Evolutionary conservation across 176 grass and related monocot genomes (phyloP), one percentile per base, ranked within the genome.

Genomic region (Juncus effusus): DNA sequence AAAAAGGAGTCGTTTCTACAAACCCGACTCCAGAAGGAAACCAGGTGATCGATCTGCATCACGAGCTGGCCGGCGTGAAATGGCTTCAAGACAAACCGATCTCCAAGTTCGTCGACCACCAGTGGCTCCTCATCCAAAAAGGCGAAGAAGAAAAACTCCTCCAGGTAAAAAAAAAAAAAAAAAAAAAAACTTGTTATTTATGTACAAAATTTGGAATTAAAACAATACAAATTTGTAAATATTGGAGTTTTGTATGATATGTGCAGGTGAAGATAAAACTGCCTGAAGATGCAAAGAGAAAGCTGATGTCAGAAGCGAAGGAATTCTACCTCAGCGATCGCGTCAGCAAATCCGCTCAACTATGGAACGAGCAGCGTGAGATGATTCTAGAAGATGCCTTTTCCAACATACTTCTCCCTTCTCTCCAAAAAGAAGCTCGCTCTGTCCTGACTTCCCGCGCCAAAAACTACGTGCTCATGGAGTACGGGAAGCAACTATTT

Each of bases 101-200:
- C 57, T 75, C 63, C 51, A 84, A 85, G 41, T 99, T 99, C 89
- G 61, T 38, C 38, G 89, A 99, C 79, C 77, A 75, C 51, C 89
- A 99, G 49, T 99, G 89, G 95, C 69, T 99, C 41, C 89, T 99
- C 77, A 90, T 99, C 79, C 95, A 99, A 83, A 99, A 94, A 85
- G 95, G 80, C 45, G 89, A 99, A 74, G 95, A 99, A 82, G 95
- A 94, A 42, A 94, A 90, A 59, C 89, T 94, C 54, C 89, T 99
- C 59, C 87, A 99, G 69, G 89, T 99, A 55, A 70, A 28, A 28
- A 28, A 28, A 28, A 28, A 28, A 28, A 28, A 28, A 28, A 28
- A 28, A 28, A 28, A 28, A 28, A 28, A 28, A 28, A 28, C 19
- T 28, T 28, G 19, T 28, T 28, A 28, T 28, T 28, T 1, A 28